Conservation (phyloP, 768 basidiomycete species). For the Lactarius pseudohatsudake region DNA sequence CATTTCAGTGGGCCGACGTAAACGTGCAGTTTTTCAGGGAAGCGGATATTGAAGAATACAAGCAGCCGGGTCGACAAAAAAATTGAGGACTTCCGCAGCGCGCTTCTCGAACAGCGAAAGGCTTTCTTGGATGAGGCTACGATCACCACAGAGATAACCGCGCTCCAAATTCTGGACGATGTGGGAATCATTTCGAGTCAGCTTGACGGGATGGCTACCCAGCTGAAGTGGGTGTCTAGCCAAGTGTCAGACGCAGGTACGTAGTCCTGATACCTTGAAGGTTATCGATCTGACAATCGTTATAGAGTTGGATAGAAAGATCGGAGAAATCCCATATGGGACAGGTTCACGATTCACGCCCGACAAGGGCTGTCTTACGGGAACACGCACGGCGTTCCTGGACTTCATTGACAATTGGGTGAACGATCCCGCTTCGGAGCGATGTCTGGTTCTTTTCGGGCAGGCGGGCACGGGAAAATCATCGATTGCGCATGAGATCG, state of each 20-base stretch:
- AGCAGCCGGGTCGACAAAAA: too few relatives aligned
- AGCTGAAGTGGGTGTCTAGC: neutral
- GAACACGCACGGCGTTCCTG: neutral
- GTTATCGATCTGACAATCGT: too few relatives aligned
- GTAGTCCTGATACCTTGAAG: too few relatives aligned
- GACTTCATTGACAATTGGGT: neutral
- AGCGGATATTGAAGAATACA: too few relatives aligned
- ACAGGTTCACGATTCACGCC: neutral
- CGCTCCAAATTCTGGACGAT: neutral
- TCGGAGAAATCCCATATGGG: neutral
- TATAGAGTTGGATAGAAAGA: too few relatives aligned
- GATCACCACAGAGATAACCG: neutral
- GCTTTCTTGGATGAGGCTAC: too few relatives aligned
- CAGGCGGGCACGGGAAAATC: neutral
- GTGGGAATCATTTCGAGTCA: neutral
- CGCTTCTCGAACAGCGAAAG: too few relatives aligned
- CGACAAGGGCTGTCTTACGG: neutral
- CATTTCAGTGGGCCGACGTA: too few relatives aligned
- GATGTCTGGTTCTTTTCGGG: constrained; percentile 4
- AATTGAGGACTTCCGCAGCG: too few relatives aligned
- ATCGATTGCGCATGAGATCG: neutral
- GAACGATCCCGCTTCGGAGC: neutral
- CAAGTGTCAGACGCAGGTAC: neutral
- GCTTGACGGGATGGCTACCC: neutral
- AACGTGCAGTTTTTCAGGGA: too few relatives aligned